Evolutionary conservation across 179 eudicot genomes (phyloP), one percentile per base, ranked within the genome.

Genomic region (Carnegiea gigantea): DNA sequence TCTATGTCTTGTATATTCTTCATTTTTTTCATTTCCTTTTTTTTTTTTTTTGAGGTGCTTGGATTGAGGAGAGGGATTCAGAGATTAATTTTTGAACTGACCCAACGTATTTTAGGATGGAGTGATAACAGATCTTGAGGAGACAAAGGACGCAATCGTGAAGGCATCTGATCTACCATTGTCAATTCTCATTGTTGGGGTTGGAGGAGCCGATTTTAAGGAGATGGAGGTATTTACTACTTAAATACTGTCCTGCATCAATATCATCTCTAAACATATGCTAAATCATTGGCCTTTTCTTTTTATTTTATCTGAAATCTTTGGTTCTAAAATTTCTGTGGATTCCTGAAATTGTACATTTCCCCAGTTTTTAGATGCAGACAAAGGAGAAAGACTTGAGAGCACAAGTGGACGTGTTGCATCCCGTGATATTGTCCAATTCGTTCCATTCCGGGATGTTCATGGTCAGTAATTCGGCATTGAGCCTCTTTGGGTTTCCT

Each of bases 41-140:
- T 51, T n/a, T 33, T 1, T 11, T 13, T 2, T 23, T 62, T 62
- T 62, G 68, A 23, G 68, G 26, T 3, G 30, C 68, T 24, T 23
- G 21, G 30, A 62, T 62, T 62, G 68, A 62, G 30, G 14, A 57
- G 14, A 48, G 44, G 53, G 15, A 48, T 48, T 13, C 12, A 48
- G 36, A 48, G 53, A 9, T 1, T 18, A 64, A 64, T 18, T 48
- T 73, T 77, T 3, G 38, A 54, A 71, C 74, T 78, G 49, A 53
- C 78, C 72, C 10, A 44, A 76, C 59, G 36, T 83, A 57, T 88
- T 54, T 77, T 87, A 97, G 99, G 99, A 95, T 84, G 99, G 99
- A 73, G 99, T 95, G 75, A 97, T 97, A 84, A 97, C 99, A 60
- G 99, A 97, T 85, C 97, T 97, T 79, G 98, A 97, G 85, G 99